Base-by-base conservation (phyloP, 202 grass and related monocot genomes). In the Carex arenaria region DNA sequence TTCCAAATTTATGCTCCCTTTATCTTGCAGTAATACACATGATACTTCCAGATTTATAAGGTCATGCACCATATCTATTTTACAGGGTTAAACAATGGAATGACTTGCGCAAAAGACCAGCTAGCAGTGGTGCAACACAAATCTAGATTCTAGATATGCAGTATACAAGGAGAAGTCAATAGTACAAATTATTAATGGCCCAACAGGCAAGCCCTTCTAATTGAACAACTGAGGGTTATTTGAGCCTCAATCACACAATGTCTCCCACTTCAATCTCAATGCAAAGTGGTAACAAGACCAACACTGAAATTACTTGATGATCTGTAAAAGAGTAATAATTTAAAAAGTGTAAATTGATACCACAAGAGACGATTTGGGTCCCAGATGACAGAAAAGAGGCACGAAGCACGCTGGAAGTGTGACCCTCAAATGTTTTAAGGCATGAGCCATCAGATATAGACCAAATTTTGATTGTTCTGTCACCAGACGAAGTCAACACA, bases 341-440 rank as follows among this genome's bases (percentile, higher is more conserved):
- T 40, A 64, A 11, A 40, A 68, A 62, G 15, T 34, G 13, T 11
- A 52, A 83, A 52, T 84, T 65, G 80, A 84, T 95, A 98, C 93
- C 93, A 30, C 91, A 98, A 73, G 96, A 98, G 86, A 95, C 84
- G 86, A 95, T 76, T 53, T 98, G 93, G 67, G 91, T 89, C 61
- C 96, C 96, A 78, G 74, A 88, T 55, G 93, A 93, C 86, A 98
- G 88, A 84, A 96, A 96, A 84, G 89, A 92, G 28, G 87, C 87
- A 72, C 88, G 89, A 13, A 99, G 67, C 51, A 96, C 93, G 72
- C 96, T 96, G 68, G 96, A 92, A 42, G 91, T 95, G 86, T 94
- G 96, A 0, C 96, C 93, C 87, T 96, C 96, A 87, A 99, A 96
- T 53, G 93, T 96, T 89, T 99, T 99, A 64, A 99, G 90, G 78